Percentiles rank a stretch among this genome's conserved stretches.
Conservation (phyloP, 495 filamentous ascomycete species). For the Podospora pseudopauciseta region DNA sequence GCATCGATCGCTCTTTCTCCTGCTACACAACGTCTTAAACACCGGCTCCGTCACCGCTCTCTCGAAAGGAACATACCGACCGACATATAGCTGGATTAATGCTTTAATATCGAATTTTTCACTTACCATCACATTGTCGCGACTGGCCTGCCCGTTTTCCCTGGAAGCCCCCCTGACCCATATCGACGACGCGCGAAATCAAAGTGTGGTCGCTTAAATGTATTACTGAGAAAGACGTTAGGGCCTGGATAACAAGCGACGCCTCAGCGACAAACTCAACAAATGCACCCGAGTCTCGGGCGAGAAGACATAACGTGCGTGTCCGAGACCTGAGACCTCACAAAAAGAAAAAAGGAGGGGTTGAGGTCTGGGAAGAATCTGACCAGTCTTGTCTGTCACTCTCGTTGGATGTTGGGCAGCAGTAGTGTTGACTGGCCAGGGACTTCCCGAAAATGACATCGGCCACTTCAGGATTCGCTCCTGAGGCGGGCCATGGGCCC, state of each 20-base stretch:
- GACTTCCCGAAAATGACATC: constrained; percentile 17
- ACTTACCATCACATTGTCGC: not conserved
- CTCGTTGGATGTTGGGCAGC: not conserved
- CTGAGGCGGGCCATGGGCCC: constrained; percentile 11
- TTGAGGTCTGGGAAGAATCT: not conserved
- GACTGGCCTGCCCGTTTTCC: not conserved
- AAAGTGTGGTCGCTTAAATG: not conserved
- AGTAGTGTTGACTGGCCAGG: not conserved
- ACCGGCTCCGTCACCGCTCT: not conserved
- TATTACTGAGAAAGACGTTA: not conserved
- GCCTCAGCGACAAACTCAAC: not conserved
- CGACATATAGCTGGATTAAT: not conserved
- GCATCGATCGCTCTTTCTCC: not conserved
- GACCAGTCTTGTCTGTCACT: not conserved
- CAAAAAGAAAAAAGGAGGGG: not conserved
- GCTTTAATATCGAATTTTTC: constrained; percentile 1
- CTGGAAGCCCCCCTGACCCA: not conserved
- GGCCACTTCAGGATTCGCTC: constrained; percentile 7
- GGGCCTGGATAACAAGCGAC: not conserved
- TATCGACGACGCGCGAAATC: not conserved
- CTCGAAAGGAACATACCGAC: not conserved
- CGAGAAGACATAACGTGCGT: not conserved
- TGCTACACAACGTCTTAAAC: not conserved
- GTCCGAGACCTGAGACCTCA: not conserved
- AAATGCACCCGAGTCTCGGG: not conserved